These are phyloP conservation scores for Ganoderma sinense DNA, from an alignment of 1,284 basidiomycete species.

Conservation along the genomic window DNA sequence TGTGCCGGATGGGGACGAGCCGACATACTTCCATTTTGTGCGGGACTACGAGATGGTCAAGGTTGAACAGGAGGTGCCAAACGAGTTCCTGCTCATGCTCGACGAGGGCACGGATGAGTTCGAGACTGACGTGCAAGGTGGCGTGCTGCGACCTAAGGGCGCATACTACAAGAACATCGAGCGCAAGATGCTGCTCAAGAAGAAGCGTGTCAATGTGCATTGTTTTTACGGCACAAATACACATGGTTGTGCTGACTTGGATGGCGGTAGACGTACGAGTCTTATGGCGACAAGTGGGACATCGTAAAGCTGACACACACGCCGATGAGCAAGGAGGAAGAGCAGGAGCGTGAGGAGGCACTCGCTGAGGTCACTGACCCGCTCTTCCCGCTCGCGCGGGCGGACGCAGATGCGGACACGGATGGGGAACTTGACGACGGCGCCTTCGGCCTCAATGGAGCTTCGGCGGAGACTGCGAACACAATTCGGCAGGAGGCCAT, in stretches of 20 bases:
- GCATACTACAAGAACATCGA: slow-evolving; percentile 91
- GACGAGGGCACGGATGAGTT: slow-evolving; percentile 62
- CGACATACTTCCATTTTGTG: slow-evolving; percentile 74
- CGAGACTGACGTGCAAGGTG: slow-evolving; percentile 38
- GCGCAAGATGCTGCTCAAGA: slow-evolving; percentile 86
- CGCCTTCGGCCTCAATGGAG: slow-evolving; percentile 30
- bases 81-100: slow-evolving; percentile 84
- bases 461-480: slow-evolving; percentile 18
- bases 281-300: slow-evolving; percentile 82
- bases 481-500: slow-evolving; percentile 18
- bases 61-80: slow-evolving; percentile 83
- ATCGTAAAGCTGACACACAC: slow-evolving; percentile 69
- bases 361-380: slow-evolving; percentile 64
- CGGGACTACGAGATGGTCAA: slow-evolving; percentile 87
- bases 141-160: slow-evolving; percentile 48
- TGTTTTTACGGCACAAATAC: background rate
- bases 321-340: slow-evolving; percentile 59
- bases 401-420: slow-evolving; percentile 53
- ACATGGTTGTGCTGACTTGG: background rate
- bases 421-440: slow-evolving; percentile 49
- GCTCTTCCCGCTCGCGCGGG: slow-evolving; percentile 49
- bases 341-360: slow-evolving; percentile 59
- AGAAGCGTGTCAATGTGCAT: slow-evolving; percentile 81
- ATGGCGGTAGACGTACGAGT: slow-evolving; percentile 60
- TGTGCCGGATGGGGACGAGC: slow-evolving; percentile 59